Percentiles rank a stretch among this genome's conserved stretches.
Conservation (phyloP, 208 protist species). For the Wallacemonas sp. region DNA sequence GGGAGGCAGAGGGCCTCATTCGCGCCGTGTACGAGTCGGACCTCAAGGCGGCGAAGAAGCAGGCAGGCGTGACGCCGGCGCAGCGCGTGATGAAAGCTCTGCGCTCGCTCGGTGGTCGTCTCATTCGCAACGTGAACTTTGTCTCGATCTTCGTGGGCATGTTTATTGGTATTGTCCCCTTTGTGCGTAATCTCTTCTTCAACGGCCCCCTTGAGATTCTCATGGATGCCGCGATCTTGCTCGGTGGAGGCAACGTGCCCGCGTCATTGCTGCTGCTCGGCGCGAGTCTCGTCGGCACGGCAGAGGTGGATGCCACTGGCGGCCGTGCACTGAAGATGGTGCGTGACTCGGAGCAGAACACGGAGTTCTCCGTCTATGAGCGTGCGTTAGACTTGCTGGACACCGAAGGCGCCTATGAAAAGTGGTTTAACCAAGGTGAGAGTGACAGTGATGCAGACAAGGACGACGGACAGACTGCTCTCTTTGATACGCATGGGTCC, state of each 20-base stretch:
- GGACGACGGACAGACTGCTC: slow-evolving; percentile 11
- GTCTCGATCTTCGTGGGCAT: slow-evolving; percentile 68
- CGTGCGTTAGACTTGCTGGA: slow-evolving; percentile 26
- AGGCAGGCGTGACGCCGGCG: not conserved
- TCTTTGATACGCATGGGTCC: not conserved
- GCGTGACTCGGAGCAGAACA: slow-evolving; percentile 77
- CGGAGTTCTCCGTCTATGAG: slow-evolving; percentile 36
- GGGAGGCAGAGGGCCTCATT: slow-evolving; percentile 46
- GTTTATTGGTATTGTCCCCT: slow-evolving; percentile 63
- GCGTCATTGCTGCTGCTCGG: slow-evolving; percentile 78
- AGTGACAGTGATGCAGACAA: too few species aligned
- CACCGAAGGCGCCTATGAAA: slow-evolving; percentile 22
- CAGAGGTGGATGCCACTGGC: slow-evolving; percentile 2
- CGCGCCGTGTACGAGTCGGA: slow-evolving; percentile 53
- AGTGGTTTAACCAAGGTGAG: slow-evolving; percentile 37
- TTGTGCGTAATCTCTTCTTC: slow-evolving; percentile 56
- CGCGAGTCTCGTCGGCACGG: slow-evolving; percentile 51
- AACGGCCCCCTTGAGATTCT: slow-evolving; percentile 59
- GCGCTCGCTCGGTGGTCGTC: slow-evolving; percentile 12
- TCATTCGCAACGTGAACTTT: slow-evolving; percentile 60
- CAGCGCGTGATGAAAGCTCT: slow-evolving; percentile 10
- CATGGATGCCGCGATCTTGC: slow-evolving; percentile 52
- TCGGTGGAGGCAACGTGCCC: slow-evolving; percentile 69
- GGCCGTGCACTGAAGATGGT: slow-evolving; percentile 20
- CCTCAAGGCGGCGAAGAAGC: slow-evolving; percentile 23